Conservation (phyloP, 2,329 filamentous ascomycete genomes). For the Paecilomyces variotii region DNA sequence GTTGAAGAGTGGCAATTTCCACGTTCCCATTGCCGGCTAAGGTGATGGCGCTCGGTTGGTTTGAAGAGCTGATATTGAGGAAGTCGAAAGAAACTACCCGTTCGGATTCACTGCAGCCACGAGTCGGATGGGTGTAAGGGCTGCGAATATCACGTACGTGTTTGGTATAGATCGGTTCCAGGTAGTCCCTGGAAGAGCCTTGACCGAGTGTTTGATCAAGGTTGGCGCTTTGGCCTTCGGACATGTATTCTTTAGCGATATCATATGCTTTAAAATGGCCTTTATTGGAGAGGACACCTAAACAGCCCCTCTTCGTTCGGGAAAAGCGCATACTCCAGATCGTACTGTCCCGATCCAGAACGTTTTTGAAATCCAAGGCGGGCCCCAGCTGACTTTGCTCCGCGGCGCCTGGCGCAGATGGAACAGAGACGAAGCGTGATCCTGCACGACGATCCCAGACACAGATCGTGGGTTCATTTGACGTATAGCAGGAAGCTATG, state of each 20-base stretch:
- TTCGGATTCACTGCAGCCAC: slow-evolving; percentile 37
- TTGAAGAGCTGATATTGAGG: slow-evolving; percentile 39
- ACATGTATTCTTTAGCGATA: slow-evolving; percentile 43
- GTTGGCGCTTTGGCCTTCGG: slow-evolving; percentile 30
- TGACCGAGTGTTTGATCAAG: slow-evolving; percentile 34
- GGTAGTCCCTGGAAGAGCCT: slow-evolving; percentile 31
- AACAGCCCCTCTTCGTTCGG: slow-evolving; percentile 48
- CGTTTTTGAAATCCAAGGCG: slow-evolving; percentile 50
- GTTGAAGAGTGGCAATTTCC: slow-evolving; percentile 41
- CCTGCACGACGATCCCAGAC: slow-evolving; percentile 55
- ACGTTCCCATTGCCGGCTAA: slow-evolving; percentile 46
- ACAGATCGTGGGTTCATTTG: slow-evolving; percentile 50
- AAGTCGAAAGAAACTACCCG: slow-evolving; percentile 56
- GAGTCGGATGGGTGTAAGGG: slow-evolving; percentile 39
- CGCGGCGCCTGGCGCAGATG: slow-evolving; percentile 20
- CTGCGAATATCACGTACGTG: slow-evolving; percentile 36
- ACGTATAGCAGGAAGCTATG: slow-evolving; percentile 50
- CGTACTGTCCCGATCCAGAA: slow-evolving; percentile 43
- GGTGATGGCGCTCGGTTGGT: slow-evolving; percentile 46
- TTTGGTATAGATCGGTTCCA: slow-evolving; percentile 39
- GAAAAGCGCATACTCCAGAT: slow-evolving; percentile 59
- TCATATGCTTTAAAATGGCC: slow-evolving; percentile 53
- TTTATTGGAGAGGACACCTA: slow-evolving; percentile 51
- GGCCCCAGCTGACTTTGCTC: slow-evolving; percentile 36
- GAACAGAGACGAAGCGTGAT: slow-evolving; percentile 27